phyloP scores from a whole-genome alignment of 2,329 filamentous ascomycete genomes.

The Tothia fuscella region DNA sequence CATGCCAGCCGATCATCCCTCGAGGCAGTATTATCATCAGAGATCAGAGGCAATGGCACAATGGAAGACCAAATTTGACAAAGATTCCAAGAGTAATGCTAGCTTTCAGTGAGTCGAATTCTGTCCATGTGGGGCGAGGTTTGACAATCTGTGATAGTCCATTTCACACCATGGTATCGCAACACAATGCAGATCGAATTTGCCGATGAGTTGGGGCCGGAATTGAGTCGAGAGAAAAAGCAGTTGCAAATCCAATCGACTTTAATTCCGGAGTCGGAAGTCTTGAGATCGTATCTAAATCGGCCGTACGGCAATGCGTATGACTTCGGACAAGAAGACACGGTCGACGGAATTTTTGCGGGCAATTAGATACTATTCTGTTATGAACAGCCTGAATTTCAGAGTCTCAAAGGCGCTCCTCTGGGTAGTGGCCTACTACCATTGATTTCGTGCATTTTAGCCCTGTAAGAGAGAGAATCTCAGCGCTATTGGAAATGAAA shows the following conservation, averaged over 20 bases:
- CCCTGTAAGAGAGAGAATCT: too few species aligned
- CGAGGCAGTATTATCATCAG: slow-evolving; percentile 47
- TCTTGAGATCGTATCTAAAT: slow-evolving; percentile 39
- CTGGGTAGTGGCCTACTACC: too few species aligned
- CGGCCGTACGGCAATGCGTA: slow-evolving; percentile 50
- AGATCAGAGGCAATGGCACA: slow-evolving; percentile 52
- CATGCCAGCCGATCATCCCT: slow-evolving; percentile 38
- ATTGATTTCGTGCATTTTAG: too few species aligned
- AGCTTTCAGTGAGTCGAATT: too few species aligned
- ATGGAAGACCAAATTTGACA: slow-evolving; percentile 48
- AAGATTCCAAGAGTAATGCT: slow-evolving; percentile 22
- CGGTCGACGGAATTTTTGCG: too few species aligned
- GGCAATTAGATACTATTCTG: too few species aligned
- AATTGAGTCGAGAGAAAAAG: slow-evolving; percentile 30
- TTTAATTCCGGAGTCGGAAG: slow-evolving; percentile 34
- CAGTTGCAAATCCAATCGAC: slow-evolving; percentile 39
- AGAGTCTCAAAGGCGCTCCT: too few species aligned
- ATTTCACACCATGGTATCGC: slow-evolving; percentile 47
- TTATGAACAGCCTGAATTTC: too few species aligned
- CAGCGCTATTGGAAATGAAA: too few species aligned
- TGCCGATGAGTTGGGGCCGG: slow-evolving; percentile 35
- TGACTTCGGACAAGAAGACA: slow-evolving; percentile 48
- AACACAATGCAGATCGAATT: slow-evolving; percentile 47
- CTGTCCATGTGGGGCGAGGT: too few species aligned
- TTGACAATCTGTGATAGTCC: too few species aligned